phyloP scores from a whole-genome alignment of 345 rosid species.

The Gossypium ekmanianum region DNA sequence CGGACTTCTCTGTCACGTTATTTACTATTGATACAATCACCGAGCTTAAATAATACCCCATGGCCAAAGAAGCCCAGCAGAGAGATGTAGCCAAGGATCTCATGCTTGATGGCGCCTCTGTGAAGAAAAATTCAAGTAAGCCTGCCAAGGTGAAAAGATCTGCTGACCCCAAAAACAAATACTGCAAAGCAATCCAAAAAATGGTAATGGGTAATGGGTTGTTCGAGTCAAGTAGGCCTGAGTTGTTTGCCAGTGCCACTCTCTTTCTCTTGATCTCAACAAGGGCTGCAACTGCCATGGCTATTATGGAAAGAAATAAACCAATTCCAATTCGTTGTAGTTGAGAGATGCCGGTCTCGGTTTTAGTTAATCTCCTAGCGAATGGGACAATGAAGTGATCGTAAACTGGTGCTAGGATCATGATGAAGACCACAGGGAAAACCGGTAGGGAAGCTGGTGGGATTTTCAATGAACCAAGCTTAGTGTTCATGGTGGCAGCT shows the following conservation, averaged over 20 bases:
- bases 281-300: slow-evolving; percentile 70
- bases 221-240: slow-evolving; percentile 38
- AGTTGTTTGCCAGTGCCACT: slow-evolving; percentile 33
- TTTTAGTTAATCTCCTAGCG: slow-evolving; percentile 52
- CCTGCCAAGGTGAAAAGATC: slow-evolving; percentile 83
- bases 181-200: slow-evolving; percentile 73
- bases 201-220: slow-evolving; percentile 50
- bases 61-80: slow-evolving; percentile 69
- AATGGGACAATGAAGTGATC: slow-evolving; percentile 70
- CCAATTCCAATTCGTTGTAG: slow-evolving; percentile 72
- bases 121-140: slow-evolving; percentile 68
- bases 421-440: slow-evolving; percentile 71
- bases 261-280: slow-evolving; percentile 69
- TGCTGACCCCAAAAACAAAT: slow-evolving; percentile 72
- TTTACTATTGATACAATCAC: slow-evolving; percentile 64
- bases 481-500: slow-evolving; percentile 70
- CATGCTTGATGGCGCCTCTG: slow-evolving; percentile 76
- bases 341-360: slow-evolving; percentile 67
- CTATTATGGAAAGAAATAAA: slow-evolving; percentile 51
- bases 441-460: slow-evolving; percentile 79
- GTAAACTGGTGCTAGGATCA: slow-evolving; percentile 69
- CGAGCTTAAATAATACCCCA: slow-evolving; percentile 73
- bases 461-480: slow-evolving; percentile 49
- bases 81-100: slow-evolving; percentile 76
- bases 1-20: slow-evolving; percentile 38